Evolutionary conservation across 805 yeast genomes (phyloP).

Genomic region (Candida chilensis): DNA sequence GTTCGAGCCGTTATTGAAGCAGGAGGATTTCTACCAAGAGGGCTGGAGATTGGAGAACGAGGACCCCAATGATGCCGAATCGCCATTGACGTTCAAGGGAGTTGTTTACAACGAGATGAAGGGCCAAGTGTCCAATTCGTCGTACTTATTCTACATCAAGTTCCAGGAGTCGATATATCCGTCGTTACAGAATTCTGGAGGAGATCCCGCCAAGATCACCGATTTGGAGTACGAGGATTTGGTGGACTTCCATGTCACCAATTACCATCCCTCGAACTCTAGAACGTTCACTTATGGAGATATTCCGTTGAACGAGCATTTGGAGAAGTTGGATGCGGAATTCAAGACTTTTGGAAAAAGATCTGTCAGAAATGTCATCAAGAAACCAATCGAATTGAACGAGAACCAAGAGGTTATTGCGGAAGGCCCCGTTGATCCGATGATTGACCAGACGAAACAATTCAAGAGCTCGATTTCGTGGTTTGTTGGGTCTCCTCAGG

Average conservation of each 20-base stretch:
- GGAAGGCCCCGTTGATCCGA: constrained; percentile 78
- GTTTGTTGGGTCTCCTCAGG: constrained; percentile 70
- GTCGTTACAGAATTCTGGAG: constrained; percentile 83
- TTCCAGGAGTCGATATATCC: constrained; percentile 82
- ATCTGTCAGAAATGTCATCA: constrained; percentile 14
- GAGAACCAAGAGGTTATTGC: constrained; percentile 23
- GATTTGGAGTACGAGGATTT: constrained; percentile 67
- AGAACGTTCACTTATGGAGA: constrained; percentile 84
- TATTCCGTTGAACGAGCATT: constrained; percentile 52
- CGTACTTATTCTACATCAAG: constrained; percentile 76
- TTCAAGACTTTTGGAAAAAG: constrained; percentile 48
- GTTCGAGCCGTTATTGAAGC: constrained; percentile 66
- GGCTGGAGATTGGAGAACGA: constrained; percentile 94
- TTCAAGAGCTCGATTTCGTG: constrained; percentile 80
- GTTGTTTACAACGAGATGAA: constrained; percentile 98
- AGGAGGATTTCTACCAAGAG: constrained; percentile 85
- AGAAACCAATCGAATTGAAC: constrained; percentile 36
- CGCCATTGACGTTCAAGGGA: constrained; percentile 77
- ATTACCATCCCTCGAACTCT: constrained; percentile 89
- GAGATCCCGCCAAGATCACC: constrained; percentile 81
- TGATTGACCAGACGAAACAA: constrained; percentile 59
- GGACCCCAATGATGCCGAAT: constrained; percentile 40
- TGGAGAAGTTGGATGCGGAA: constrained; percentile 43
- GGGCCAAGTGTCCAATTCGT: constrained; percentile 87
- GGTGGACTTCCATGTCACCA: constrained; percentile 59